Percentiles rank a stretch among this genome's conserved stretches.
Conservation (phyloP, 306 rosid genomes). For the Coriaria nepalensis region DNA sequence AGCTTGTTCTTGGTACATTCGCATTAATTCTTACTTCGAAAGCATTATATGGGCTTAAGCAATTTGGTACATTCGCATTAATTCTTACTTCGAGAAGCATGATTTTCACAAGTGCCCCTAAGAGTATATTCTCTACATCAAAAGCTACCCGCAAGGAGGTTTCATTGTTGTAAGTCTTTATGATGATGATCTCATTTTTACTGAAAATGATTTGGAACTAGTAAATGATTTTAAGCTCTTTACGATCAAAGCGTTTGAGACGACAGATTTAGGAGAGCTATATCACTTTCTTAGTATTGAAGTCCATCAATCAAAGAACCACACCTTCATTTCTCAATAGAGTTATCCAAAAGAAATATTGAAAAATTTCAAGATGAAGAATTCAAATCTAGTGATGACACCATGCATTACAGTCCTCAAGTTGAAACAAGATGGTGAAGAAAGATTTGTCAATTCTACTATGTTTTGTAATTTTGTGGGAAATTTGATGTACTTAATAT, state of each 20-base stretch:
- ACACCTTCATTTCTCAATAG: background rate
- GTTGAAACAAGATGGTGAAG: background rate
- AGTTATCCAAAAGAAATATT: too few relatives aligned
- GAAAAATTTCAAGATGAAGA: background rate
- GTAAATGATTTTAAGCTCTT: background rate
- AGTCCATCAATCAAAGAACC: background rate
- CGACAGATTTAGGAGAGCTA: constrained; percentile 3
- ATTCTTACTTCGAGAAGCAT: constrained; percentile 6
- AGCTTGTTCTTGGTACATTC: background rate
- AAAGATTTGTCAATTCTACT: background rate
- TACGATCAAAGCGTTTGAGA: background rate
- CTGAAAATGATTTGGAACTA: too few relatives aligned
- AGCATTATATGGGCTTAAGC: too few relatives aligned
- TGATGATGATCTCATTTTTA: too few relatives aligned
- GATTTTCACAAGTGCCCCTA: background rate
- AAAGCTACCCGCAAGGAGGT: background rate
- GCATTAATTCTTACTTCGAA: too few relatives aligned
- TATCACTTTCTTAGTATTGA: constrained; percentile 6
- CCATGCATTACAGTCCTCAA: background rate
- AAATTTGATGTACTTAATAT: background rate
- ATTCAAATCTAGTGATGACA: background rate
- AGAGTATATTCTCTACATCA: background rate
- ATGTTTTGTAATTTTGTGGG: background rate
- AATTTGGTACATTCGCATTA: background rate
- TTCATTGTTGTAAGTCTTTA: background rate